Base-by-base conservation (phyloP, 352 stramenopile species). In the Phytopythium oedochilum region DNA sequence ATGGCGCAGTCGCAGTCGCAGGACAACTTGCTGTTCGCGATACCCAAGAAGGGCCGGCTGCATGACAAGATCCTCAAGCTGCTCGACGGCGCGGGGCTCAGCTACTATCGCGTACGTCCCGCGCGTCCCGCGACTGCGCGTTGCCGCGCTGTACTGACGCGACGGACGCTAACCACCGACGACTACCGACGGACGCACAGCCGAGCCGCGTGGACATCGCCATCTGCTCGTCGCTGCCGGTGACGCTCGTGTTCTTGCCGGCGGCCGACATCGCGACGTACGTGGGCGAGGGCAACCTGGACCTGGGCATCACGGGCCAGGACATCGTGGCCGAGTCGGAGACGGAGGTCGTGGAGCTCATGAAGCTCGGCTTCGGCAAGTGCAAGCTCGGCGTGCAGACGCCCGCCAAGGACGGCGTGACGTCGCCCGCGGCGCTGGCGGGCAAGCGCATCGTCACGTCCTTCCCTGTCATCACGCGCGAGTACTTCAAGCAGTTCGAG, bases 11-110 rank as follows among this genome's bases (percentile, higher is more conserved):
- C 18, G 20, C 48, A 56, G 55, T 70, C 60, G 22, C 66, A 85
- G 40, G 72, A 91, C 70, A 86, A 86, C 28, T 59, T 94, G 45
- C 80, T 96, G 42, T 93, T 99, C 61, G 97, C 92, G 22, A 90
- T 99, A 51, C 97, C 97, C 40, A 99, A 99, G 78, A 99, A 99
- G 69, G 97, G 97, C 17, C 86, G 96, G 52, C 79, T 99, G 38
- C 95, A 98, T 60, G 93, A 99, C 59, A 97, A 98, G 71, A 95
- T 97, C 57, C 78, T 97, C 50, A 92, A 92, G 70, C 84, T 99
- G 60, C 80, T 99, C n/a, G 85, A 97, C 52, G 97, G 96, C 42
- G 89, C 96, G 18, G 97, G 97, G 0, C 85, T 99, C 40, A 86
- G 98, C 63, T 98, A 99, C 80, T 78, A 91, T 65, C 88, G 97